Conservation (phyloP, 352 stramenopile species). For the Blastocystis sp. region DNA sequence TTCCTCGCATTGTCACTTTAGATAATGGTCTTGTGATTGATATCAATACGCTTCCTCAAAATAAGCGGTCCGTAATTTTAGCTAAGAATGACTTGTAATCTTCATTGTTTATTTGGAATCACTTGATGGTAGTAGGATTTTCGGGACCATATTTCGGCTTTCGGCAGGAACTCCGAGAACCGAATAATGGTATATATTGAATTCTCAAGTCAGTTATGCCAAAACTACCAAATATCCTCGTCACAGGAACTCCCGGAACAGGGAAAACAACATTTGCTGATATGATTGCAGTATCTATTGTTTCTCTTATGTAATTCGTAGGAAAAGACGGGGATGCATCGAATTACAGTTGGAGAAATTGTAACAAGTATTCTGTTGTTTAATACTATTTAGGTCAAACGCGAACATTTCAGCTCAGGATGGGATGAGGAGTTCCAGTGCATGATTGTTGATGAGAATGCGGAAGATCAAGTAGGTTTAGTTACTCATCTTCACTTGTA, state of each 20-base stretch:
- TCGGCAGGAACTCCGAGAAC: too few relatives aligned
- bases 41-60: too few relatives aligned
- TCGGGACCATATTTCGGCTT: too few relatives aligned
- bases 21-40: too few relatives aligned
- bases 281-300: slow-evolving; percentile 73
- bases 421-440: slow-evolving; percentile 84
- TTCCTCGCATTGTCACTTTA: too few relatives aligned
- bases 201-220: slow-evolving; percentile 5
- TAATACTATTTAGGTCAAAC: slow-evolving; percentile 72
- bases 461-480: slow-evolving; percentile 74
- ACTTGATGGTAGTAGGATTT: too few relatives aligned
- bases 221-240: slow-evolving; percentile 79
- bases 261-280: slow-evolving; percentile 84
- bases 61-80: too few relatives aligned
- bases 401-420: slow-evolving; percentile 76
- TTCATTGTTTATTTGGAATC: too few relatives aligned
- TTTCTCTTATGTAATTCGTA: slow-evolving; percentile 48
- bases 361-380: slow-evolving; percentile 62
- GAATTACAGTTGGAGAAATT: slow-evolving; percentile 82
- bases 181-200: not conserved
- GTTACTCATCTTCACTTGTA: not conserved
- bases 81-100: too few relatives aligned
- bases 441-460: slow-evolving; percentile 79
- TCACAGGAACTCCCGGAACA: slow-evolving; percentile 82
- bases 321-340: slow-evolving; percentile 77